phyloP scores from a whole-genome alignment of 1,139 yeast genomes.

The Nadsonia starkeyi-henricii region DNA sequence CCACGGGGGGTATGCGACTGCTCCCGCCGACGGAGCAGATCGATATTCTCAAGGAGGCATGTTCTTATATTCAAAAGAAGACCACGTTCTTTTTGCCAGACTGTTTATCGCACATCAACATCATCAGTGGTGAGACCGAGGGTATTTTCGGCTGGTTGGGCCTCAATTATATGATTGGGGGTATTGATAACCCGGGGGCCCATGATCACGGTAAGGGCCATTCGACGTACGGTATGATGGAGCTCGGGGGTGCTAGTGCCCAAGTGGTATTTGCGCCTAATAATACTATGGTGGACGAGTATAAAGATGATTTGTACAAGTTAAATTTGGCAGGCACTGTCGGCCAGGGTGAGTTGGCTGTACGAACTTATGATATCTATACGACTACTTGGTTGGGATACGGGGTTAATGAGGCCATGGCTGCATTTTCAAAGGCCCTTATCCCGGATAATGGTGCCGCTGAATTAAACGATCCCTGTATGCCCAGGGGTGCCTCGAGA shows the following conservation, averaged over 20 bases:
- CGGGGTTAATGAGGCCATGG: conserved; percentile 61
- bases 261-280: conserved; percentile 72
- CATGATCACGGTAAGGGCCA: conserved; percentile 41
- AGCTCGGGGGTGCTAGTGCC: conserved; percentile 84
- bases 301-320: conserved; percentile 39
- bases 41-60: conserved; percentile 37
- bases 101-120: conserved; percentile 39
- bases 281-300: conserved; percentile 38
- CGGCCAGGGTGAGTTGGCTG: conserved; percentile 14
- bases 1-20: conserved; percentile 73
- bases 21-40: conserved; percentile 41
- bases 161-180: conserved; percentile 52
- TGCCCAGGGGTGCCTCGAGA: conserved; percentile 23
- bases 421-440: conserved; percentile 30
- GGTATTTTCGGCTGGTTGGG: conserved; percentile 79
- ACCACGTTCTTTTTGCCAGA: conserved; percentile 46
- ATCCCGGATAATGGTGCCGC: conserved; percentile 10
- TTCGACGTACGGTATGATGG: conserved; percentile 58
- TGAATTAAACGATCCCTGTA: conserved; percentile 31
- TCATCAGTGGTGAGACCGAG: conserved; percentile 65
- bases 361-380: conserved; percentile 32
- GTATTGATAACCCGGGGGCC: conserved; percentile 35
- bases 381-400: conserved; percentile 60
- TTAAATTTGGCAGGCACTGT: conserved; percentile 30
- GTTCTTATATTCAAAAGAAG: conserved; percentile 37